A percentile compares a stretch with the other conserved stretches of the same genome.
phyloP scores from a whole-genome alignment of 2,329 filamentous ascomycete species.

The Zasmidium citrigriseum region DNA sequence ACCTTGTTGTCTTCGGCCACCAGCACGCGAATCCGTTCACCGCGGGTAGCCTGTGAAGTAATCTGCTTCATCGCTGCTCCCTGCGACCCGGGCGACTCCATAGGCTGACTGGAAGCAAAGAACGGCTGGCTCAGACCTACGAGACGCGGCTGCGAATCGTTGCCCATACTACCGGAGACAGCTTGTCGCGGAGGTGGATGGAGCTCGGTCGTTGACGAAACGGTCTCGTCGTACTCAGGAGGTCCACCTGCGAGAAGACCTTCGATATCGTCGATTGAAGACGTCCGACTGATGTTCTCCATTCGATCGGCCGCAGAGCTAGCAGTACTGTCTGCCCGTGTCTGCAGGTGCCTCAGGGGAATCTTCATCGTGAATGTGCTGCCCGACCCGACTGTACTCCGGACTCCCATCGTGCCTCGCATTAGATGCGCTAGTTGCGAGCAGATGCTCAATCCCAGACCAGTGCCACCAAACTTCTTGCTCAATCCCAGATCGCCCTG shows the following conservation, averaged over 20 bases:
- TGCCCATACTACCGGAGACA: slow-evolving; percentile 38
- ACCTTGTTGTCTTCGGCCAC: slow-evolving; percentile 80
- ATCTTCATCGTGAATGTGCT: slow-evolving; percentile 82
- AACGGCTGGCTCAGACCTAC: slow-evolving; percentile 83
- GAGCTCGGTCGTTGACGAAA: slow-evolving; percentile 27
- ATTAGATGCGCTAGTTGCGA: slow-evolving; percentile 82
- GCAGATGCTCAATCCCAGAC: slow-evolving; percentile 85
- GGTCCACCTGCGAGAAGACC: slow-evolving; percentile 16
- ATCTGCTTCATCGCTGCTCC: slow-evolving; percentile 66
- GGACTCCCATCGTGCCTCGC: slow-evolving; percentile 73
- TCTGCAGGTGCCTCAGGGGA: slow-evolving; percentile 74
- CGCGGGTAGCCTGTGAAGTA: slow-evolving; percentile 59
- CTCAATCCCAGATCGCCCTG: slow-evolving; percentile 88
- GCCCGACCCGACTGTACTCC: slow-evolving; percentile 71
- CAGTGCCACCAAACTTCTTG: slow-evolving; percentile 88
- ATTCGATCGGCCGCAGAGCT: slow-evolving; percentile 34
- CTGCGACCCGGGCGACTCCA: slow-evolving; percentile 60
- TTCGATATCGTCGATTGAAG: slow-evolving; percentile 19
- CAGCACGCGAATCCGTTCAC: slow-evolving; percentile 71
- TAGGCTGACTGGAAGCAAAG: slow-evolving; percentile 57
- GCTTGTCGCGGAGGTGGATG: slow-evolving; percentile 14
- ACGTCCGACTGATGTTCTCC: slow-evolving; percentile 12
- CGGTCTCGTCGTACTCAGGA: slow-evolving; percentile 15
- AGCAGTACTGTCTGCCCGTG: slow-evolving; percentile 59
- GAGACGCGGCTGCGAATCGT: slow-evolving; percentile 72